Percentiles rank a stretch among this genome's conserved stretches.
phyloP scores from a whole-genome alignment of 2,329 filamentous ascomycete species.

The Paracoccidioides brasiliensis region DNA sequence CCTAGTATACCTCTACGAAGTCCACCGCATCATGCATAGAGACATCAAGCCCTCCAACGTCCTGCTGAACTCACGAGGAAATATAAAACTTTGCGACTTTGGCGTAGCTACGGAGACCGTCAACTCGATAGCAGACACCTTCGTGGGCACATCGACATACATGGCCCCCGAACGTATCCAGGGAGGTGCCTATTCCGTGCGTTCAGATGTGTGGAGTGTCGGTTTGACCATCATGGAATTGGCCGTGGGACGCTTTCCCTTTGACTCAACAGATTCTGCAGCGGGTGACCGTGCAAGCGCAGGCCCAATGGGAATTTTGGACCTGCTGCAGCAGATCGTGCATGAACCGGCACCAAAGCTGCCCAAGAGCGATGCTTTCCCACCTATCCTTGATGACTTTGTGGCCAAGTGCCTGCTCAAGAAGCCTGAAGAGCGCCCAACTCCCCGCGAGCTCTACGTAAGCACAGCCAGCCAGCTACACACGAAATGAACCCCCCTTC shows the following conservation, averaged over 20 bases:
- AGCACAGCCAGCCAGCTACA: conserved; percentile 31
- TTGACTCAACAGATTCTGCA: conserved; percentile 67
- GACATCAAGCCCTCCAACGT: conserved; percentile 99
- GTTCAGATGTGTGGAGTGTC: conserved; percentile 98
- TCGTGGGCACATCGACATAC: conserved; percentile 96
- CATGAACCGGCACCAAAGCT: conserved; percentile 87
- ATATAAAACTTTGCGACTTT: conserved; percentile 97
- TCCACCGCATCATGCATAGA: conserved; percentile 96
- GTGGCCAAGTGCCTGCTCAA: conserved; percentile 93
- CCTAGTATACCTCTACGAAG: conserved; percentile 85
- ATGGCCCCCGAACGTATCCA: conserved; percentile 98
- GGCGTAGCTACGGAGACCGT: conserved; percentile 96
- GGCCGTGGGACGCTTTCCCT: conserved; percentile 94
- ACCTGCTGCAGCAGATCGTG: conserved; percentile 92
- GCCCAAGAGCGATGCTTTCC: conserved; percentile 95
- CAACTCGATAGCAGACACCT: conserved; percentile 95
- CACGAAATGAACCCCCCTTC: not conserved
- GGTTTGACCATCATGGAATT: conserved; percentile 92
- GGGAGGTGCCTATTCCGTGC: conserved; percentile 91
- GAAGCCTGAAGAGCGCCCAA: conserved; percentile 74
- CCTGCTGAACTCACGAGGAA: conserved; percentile 81
- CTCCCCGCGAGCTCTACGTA: conserved; percentile 86
- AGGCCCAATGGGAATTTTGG: conserved; percentile 82
- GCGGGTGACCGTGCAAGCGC: conserved; percentile 53
- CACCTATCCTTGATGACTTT: conserved; percentile 87